Conservation (phyloP, 2,329 filamentous ascomycete species). For the Cryphonectria parasitica region DNA sequence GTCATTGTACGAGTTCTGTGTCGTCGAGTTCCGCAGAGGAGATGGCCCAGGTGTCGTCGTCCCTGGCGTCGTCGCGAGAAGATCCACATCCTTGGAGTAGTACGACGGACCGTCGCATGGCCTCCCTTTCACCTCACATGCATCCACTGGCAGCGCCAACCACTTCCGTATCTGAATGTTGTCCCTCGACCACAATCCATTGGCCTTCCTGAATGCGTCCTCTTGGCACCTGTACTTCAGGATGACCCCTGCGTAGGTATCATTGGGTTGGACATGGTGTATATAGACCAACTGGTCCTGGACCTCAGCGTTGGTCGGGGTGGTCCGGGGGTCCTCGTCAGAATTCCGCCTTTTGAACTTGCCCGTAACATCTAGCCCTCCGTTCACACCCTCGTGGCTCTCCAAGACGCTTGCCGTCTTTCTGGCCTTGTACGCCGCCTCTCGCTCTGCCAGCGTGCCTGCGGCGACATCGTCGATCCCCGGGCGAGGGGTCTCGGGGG, state of each 20-base stretch:
- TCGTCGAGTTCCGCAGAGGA: constrained; percentile 34
- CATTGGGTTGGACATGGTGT: constrained; percentile 78
- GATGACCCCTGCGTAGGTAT: constrained; percentile 90
- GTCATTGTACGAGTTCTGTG: constrained; percentile 42
- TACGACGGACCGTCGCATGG: constrained; percentile 60
- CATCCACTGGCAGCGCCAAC: constrained; percentile 84
- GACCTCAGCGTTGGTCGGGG: constrained; percentile 59
- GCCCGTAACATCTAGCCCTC: constrained; percentile 58
- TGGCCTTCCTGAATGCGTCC: constrained; percentile 81
- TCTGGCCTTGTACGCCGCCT: constrained; percentile 58
- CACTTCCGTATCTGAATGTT: constrained; percentile 82
- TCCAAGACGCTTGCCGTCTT: constrained; percentile 64
- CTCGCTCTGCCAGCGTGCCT: constrained; percentile 57
- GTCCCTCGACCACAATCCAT: constrained; percentile 94
- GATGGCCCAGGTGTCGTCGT: constrained; percentile 36
- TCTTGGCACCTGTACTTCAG: constrained; percentile 88
- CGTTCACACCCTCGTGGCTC: constrained; percentile 63
- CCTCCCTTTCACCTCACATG: constrained; percentile 81
- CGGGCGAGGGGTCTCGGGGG: constrained; percentile 45
- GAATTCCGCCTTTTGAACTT: constrained; percentile 70
- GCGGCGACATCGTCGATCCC: constrained; percentile 54
- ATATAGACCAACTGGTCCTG: constrained; percentile 86
- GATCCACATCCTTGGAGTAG: constrained; percentile 49
- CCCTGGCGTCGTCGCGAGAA: constrained; percentile 55
- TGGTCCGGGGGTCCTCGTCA: constrained; percentile 55